Conservation (phyloP, 805 yeast genomes). For the Yarrowia osloensis region DNA sequence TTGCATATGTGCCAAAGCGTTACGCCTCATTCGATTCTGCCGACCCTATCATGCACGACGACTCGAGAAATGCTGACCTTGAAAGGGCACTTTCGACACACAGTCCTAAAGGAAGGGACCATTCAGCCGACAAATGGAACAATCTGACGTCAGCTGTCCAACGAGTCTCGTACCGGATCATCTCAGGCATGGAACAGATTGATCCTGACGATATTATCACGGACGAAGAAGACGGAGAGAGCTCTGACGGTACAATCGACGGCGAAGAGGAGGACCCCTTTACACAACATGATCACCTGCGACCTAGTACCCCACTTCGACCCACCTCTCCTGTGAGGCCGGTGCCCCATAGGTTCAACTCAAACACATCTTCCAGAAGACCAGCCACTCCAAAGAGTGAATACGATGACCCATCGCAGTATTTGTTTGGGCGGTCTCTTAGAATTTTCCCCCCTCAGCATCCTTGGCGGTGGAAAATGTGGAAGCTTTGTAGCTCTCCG, state of each 20-base stretch:
- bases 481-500: slow-evolving; percentile 34
- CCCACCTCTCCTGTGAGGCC: slow-evolving; percentile 5
- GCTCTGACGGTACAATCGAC: neutral
- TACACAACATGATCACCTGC: neutral
- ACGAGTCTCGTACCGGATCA: slow-evolving; percentile 11
- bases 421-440: slow-evolving; percentile 36
- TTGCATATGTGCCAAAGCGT: neutral
- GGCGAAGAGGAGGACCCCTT: slow-evolving; percentile 6
- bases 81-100: neutral
- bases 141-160: slow-evolving; percentile 7
- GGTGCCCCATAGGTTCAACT: neutral
- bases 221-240: neutral
- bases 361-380: neutral
- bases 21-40: neutral
- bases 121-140: neutral
- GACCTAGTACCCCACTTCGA: neutral
- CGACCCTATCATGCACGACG: neutral
- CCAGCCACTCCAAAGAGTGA: neutral
- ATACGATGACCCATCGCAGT: slow-evolving; percentile 4
- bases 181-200: neutral
- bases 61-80: neutral
- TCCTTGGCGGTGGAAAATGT: slow-evolving; percentile 32
- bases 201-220: slow-evolving; percentile 5
- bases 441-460: slow-evolving; percentile 32
- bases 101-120: neutral